Evolutionary conservation across 768 basidiomycete genomes (phyloP).

Genomic region (Chalciporus sphaerocephalus): DNA sequence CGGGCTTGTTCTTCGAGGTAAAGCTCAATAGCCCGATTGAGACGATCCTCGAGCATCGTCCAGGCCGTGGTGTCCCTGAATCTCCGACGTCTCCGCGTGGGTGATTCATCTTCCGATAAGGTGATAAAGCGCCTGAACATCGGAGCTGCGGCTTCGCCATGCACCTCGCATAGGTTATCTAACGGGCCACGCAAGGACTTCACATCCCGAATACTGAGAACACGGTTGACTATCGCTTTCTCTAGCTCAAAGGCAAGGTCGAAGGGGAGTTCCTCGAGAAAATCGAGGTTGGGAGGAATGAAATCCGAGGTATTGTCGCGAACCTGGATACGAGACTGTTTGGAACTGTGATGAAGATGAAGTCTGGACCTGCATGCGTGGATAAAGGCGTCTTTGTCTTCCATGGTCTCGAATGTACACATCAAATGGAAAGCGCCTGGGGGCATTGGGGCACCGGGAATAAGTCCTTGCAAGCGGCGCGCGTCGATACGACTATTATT

Average conservation of each 20-base stretch:
- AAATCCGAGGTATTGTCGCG: slow-evolving; percentile 11
- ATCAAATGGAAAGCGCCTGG: slow-evolving; percentile 27
- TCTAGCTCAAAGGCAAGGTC: slow-evolving; percentile 37
- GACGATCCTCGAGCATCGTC: slow-evolving; percentile 12
- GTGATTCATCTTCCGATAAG: slow-evolving; percentile 15
- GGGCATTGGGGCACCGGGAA: slow-evolving; percentile 23
- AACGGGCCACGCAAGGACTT: slow-evolving; percentile 19
- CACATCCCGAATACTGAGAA: slow-evolving; percentile 23
- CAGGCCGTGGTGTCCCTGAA: not conserved
- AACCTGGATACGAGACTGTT: slow-evolving; percentile 12
- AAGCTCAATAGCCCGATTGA: slow-evolving; percentile 15
- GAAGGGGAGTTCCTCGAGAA: slow-evolving; percentile 30
- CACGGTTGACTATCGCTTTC: slow-evolving; percentile 31
- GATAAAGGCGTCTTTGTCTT: slow-evolving; percentile 29
- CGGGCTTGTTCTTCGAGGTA: slow-evolving; percentile 23
- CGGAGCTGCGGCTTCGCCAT: slow-evolving; percentile 14
- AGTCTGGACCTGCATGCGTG: slow-evolving; percentile 21
- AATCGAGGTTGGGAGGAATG: slow-evolving; percentile 14
- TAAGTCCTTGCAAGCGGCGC: slow-evolving; percentile 26
- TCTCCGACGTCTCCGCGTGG: not conserved
- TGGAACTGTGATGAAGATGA: slow-evolving; percentile 11
- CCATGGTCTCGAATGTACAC: slow-evolving; percentile 26
- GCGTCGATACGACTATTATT: slow-evolving; percentile 2
- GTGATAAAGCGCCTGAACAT: slow-evolving; percentile 24
- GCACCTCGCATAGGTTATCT: slow-evolving; percentile 12